Evolutionary conservation across 208 protist species (phyloP).

Genomic region (Blastocrithidia nonstop): DNA sequence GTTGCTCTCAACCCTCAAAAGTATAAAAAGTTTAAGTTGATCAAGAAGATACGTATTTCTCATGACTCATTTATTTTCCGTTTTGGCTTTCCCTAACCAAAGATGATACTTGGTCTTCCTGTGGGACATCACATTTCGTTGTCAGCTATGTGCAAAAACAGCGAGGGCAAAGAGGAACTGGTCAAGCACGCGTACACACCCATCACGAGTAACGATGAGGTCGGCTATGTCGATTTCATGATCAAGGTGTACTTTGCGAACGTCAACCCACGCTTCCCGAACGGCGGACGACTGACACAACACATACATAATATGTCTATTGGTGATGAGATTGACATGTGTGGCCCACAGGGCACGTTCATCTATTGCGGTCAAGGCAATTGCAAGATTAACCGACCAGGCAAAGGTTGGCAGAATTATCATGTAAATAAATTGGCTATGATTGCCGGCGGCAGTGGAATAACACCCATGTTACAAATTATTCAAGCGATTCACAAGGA

Average conservation of each 20-base stretch:
- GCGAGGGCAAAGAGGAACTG: slow-evolving; percentile 32
- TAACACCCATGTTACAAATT: slow-evolving; percentile 88
- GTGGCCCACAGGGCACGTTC: slow-evolving; percentile 81
- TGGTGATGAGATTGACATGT: slow-evolving; percentile 71
- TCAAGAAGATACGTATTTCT: slow-evolving; percentile 34
- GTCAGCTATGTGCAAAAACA: slow-evolving; percentile 14
- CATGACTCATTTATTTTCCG: slow-evolving; percentile 69
- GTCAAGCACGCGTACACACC: slow-evolving; percentile 84
- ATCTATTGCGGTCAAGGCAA: slow-evolving; percentile 55
- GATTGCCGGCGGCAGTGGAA: slow-evolving; percentile 77
- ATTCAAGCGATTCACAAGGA: slow-evolving; percentile 68
- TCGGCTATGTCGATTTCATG: slow-evolving; percentile 85
- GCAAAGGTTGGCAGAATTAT: slow-evolving; percentile 4
- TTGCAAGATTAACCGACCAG: slow-evolving; percentile 12
- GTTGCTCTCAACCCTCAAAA: slow-evolving; percentile 27
- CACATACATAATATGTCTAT: slow-evolving; percentile 71
- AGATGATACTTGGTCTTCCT: slow-evolving; percentile 55
- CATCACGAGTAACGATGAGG: slow-evolving; percentile 70
- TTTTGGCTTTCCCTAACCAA: slow-evolving; percentile 39
- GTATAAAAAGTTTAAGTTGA: slow-evolving; percentile 44
- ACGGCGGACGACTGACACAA: slow-evolving; percentile 82
- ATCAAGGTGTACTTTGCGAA: slow-evolving; percentile 87
- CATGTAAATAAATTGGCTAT: slow-evolving; percentile 40
- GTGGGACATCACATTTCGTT: slow-evolving; percentile 69
- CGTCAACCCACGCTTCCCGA: slow-evolving; percentile 68